These are phyloP conservation scores for Peronospora tabacina DNA, from an alignment of 352 stramenopile genomes.

Conservation along the genomic window DNA sequence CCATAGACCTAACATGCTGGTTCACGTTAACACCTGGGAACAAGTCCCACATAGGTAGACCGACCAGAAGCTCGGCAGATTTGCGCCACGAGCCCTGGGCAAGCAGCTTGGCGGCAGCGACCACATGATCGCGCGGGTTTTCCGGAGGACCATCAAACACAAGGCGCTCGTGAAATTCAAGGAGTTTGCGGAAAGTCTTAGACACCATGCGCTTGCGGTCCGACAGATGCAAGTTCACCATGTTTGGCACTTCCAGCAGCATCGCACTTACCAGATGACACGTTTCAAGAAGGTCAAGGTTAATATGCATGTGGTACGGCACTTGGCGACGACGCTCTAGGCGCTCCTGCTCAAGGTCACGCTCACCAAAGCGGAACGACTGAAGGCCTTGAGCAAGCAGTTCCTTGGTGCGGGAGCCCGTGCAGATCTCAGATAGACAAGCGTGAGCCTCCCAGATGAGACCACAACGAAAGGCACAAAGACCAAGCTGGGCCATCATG, in stretches of 20 bases:
- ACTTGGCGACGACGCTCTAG: slow-evolving; percentile 94
- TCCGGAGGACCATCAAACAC: slow-evolving; percentile 97
- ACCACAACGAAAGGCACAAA: slow-evolving; percentile 94
- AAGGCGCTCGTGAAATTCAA: slow-evolving; percentile 85
- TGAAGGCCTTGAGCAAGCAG: slow-evolving; percentile 94
- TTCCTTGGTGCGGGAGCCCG: slow-evolving; percentile 89
- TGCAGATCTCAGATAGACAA: slow-evolving; percentile 96
- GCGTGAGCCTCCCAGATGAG: slow-evolving; percentile 94
- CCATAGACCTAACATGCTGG: slow-evolving; percentile 85
- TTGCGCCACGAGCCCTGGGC: slow-evolving; percentile 94
- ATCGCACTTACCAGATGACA: slow-evolving; percentile 97
- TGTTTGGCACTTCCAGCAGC: slow-evolving; percentile 98
- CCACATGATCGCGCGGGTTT: slow-evolving; percentile 96
- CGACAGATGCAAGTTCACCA: slow-evolving; percentile 83
- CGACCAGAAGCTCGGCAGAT: slow-evolving; percentile 80
- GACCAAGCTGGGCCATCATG: slow-evolving; percentile 89
- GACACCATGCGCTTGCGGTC: slow-evolving; percentile 88
- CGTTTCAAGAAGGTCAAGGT: slow-evolving; percentile 96
- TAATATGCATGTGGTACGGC: slow-evolving; percentile 99
- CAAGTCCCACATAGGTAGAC: slow-evolving; percentile 93
- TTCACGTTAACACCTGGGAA: slow-evolving; percentile 84
- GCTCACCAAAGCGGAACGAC: slow-evolving; percentile 89
- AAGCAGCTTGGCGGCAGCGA: slow-evolving; percentile 91
- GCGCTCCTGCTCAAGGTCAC: slow-evolving; percentile 95
- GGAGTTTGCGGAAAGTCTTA: slow-evolving; percentile 92